phyloP scores from a whole-genome alignment of 75 land plant genomes.

The Picea glauca region DNA sequence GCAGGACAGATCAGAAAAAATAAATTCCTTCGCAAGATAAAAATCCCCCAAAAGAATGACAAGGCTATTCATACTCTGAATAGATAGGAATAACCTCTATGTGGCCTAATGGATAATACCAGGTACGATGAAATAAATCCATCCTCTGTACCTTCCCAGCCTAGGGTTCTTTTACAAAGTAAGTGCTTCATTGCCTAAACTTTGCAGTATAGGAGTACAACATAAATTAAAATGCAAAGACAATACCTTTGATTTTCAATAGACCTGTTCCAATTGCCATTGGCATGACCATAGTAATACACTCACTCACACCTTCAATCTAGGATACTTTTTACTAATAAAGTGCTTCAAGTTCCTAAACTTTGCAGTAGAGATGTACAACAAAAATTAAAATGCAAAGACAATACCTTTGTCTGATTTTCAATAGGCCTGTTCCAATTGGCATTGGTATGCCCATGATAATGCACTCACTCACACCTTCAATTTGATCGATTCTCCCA shows the following conservation, averaged over 20 bases:
- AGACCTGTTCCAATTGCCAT: too few relatives aligned
- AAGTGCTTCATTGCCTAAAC: background rate
- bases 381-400: background rate
- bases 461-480: too few relatives aligned
- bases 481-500: too few relatives aligned
- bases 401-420: too few relatives aligned
- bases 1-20: background rate
- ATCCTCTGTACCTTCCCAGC: background rate
- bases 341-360: background rate
- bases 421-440: too few relatives aligned
- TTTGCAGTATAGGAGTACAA: background rate
- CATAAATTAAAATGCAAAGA: background rate
- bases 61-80: background rate
- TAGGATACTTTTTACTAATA: conserved; percentile 35
- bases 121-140: background rate
- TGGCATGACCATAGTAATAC: too few relatives aligned
- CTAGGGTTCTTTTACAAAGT: background rate
- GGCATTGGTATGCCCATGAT: too few relatives aligned
- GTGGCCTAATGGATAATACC: too few relatives aligned
- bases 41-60: background rate
- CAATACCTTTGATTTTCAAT: too few relatives aligned
- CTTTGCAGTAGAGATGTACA: background rate
- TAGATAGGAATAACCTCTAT: too few relatives aligned
- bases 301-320: too few relatives aligned
- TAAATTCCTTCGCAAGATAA: background rate